phyloP scores from a whole-genome alignment of 108 stramenopile genomes.

The Nitzschia putrida region DNA sequence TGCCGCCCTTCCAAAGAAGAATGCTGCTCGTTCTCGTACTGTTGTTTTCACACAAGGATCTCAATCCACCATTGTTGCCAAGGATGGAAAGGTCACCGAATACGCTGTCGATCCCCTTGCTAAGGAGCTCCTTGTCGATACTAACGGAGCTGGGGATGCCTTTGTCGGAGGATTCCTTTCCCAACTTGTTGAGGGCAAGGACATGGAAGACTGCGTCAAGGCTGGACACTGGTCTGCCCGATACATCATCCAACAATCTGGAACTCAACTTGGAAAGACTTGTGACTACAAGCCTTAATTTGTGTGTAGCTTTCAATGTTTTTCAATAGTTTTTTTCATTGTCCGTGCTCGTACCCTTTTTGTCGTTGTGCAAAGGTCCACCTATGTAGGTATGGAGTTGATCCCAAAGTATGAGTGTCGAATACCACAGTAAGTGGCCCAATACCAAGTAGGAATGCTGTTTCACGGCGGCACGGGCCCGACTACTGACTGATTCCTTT shows the following conservation, averaged over 20 bases:
- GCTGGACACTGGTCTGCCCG: conserved; percentile 96
- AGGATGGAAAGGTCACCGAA: conserved; percentile 83
- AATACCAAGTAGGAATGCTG: no score
- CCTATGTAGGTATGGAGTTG: no score
- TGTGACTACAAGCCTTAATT: conserved; percentile 23
- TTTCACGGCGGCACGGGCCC: no score
- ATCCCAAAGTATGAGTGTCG: no score
- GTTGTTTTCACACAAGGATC: conserved; percentile 98
- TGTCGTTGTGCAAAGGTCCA: no score
- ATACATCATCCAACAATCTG: conserved; percentile 95
- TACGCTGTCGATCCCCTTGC: conserved; percentile 87
- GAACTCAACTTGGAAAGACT: conserved; percentile 76
- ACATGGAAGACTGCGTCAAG: conserved; percentile 89
- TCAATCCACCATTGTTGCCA: conserved; percentile 93
- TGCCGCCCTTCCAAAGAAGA: conserved; percentile 88
- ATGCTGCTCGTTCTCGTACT: conserved; percentile 70
- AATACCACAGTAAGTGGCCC: no score
- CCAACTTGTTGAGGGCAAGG: conserved; percentile 74
- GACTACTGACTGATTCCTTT: no score
- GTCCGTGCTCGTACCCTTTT: no score
- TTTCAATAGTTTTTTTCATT: no score
- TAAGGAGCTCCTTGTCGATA: conserved; percentile 93
- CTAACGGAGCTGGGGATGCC: conserved; percentile 99
- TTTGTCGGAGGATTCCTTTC: conserved; percentile 99
- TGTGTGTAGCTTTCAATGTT: no score